Percentiles rank a stretch among this genome's conserved stretches.
Conservation (phyloP, 345 rosid species). For the Arabidopsis thaliana region DNA sequence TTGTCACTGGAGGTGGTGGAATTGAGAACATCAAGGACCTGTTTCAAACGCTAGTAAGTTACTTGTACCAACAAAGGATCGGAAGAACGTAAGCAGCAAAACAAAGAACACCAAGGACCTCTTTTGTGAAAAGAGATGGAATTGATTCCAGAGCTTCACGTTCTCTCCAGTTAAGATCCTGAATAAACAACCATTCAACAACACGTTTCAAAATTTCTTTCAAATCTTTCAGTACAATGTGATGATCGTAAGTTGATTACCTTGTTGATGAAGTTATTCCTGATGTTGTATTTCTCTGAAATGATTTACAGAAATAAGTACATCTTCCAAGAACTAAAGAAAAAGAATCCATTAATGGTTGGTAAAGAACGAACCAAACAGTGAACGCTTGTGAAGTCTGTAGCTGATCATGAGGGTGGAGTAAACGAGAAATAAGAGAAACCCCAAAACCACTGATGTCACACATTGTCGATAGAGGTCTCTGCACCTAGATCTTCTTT, state of each 20-base stretch:
- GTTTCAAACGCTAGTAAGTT: background rate
- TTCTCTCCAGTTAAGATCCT: constrained; percentile 84
- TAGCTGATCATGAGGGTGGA: constrained; percentile 52
- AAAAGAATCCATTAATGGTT: constrained; percentile 18
- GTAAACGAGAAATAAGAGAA: background rate
- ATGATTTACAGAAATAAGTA: constrained; percentile 19
- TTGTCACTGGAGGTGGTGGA: constrained; percentile 56
- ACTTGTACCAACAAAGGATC: constrained; percentile 7
- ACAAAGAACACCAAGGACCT: constrained; percentile 46
- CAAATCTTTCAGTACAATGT: background rate
- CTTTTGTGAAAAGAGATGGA: constrained; percentile 68
- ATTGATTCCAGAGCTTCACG: constrained; percentile 58
- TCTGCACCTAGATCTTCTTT: background rate
- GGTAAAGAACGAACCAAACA: constrained; percentile 48
- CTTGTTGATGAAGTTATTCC: constrained; percentile 51
- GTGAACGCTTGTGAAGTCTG: constrained; percentile 47
- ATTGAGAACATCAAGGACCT: constrained; percentile 69
- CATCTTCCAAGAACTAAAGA: too few relatives aligned
- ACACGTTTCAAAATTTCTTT: background rate
- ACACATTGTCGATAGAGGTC: background rate
- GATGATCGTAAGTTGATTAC: constrained; percentile 39
- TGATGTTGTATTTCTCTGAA: constrained; percentile 45
- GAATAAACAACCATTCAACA: constrained; percentile 41
- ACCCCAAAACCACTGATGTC: background rate
- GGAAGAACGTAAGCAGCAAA: background rate